These are phyloP conservation scores for Hawksworthiomyces lignivorus DNA, from an alignment of 2,329 filamentous ascomycete species.

Conservation along the genomic window DNA sequence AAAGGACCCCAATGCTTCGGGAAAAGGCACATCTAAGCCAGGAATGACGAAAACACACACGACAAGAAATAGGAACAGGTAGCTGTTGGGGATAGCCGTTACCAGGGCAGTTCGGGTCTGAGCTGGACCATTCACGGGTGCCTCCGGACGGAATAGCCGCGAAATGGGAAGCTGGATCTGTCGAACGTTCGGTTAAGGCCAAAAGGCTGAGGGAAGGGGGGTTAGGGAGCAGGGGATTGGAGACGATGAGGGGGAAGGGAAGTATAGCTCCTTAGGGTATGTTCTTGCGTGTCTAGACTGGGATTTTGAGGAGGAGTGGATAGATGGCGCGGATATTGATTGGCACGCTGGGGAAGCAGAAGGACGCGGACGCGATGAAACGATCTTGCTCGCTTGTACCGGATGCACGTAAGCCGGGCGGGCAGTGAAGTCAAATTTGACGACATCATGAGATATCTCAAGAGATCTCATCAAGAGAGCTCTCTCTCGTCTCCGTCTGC, in stretches of 20 bases:
- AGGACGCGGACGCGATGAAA: too few species aligned
- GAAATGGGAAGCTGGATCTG: conserved; percentile 6
- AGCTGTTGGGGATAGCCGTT: neutral
- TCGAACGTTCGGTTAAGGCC: conserved; percentile 5
- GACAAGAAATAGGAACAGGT: conserved; percentile 10
- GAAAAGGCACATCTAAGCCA: neutral
- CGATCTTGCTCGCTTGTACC: too few species aligned
- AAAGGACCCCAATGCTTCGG: neutral
- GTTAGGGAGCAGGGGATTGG: conserved; percentile 1
- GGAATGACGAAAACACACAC: conserved; percentile 7
- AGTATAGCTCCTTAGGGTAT: neutral
- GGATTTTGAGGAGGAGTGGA: neutral
- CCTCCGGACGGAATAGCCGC: conserved; percentile 12
- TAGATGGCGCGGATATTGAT: conserved; percentile 5
- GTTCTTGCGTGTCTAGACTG: neutral
- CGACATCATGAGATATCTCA: too few species aligned
- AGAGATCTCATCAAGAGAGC: too few species aligned
- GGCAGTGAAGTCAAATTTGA: too few species aligned
- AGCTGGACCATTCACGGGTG: conserved; percentile 8
- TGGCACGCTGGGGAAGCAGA: too few species aligned
- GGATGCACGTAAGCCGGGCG: too few species aligned
- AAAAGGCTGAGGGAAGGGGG: neutral
- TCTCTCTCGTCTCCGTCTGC: too few species aligned
- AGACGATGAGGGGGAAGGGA: conserved; percentile 1
- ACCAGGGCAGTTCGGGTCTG: conserved; percentile 10